A percentile compares a stretch with the other conserved stretches of the same genome.
phyloP scores from a whole-genome alignment of 257 asterid species.

The Plantago elongata region DNA sequence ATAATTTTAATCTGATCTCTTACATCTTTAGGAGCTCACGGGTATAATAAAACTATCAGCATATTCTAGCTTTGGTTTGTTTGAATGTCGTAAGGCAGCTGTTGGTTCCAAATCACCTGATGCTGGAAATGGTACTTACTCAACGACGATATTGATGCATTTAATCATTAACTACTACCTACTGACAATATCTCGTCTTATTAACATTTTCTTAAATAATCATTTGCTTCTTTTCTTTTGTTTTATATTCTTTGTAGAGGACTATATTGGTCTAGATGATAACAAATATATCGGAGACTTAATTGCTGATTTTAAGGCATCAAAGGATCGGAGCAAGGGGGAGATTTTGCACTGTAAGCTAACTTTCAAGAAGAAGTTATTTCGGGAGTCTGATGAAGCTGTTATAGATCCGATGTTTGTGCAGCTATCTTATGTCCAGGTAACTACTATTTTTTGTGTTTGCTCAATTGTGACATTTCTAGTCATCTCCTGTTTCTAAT shows the following conservation, averaged over 20 bases:
- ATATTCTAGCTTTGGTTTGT: conserved; percentile 85
- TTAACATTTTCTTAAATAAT: conserved; percentile 6
- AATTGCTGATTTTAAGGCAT: conserved; percentile 88
- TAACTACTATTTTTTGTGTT: conserved; percentile 25
- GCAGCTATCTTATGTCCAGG: conserved; percentile 94
- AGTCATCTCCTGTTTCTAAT: background rate
- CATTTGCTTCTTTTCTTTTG: conserved; percentile 7
- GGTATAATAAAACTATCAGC: conserved; percentile 87
- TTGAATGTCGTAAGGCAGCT: conserved; percentile 90
- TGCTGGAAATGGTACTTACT: conserved; percentile 69
- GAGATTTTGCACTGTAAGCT: conserved; percentile 90
- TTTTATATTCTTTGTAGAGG: conserved; percentile 47
- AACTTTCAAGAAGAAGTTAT: conserved; percentile 82
- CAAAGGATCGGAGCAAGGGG: conserved; percentile 92
- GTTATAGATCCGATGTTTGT: conserved; percentile 86
- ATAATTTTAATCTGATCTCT: conserved; percentile 15
- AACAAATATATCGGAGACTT: conserved; percentile 92
- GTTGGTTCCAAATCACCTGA: conserved; percentile 87
- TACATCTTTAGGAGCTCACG: conserved; percentile 74
- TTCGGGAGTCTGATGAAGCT: conserved; percentile 97
- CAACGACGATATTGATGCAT: background rate
- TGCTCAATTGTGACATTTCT: background rate
- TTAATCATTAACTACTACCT: background rate
- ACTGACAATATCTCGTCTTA: conserved; percentile 12
- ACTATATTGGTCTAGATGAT: conserved; percentile 87